phyloP scores from a whole-genome alignment of 2,329 filamentous ascomycete genomes.

The Thelonectria discophora region DNA sequence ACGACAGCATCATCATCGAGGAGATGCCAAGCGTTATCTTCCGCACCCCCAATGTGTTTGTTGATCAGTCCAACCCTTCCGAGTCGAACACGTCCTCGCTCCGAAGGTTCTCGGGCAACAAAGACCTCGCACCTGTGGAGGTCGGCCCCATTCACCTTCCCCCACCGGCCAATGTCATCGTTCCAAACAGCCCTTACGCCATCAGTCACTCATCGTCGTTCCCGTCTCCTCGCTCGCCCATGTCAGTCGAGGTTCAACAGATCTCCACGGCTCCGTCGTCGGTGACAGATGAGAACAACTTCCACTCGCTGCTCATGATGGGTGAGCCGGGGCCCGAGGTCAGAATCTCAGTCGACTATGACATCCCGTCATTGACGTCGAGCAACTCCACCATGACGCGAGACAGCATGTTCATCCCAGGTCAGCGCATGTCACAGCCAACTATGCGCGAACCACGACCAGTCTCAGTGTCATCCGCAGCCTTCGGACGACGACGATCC shows the following conservation, averaged over 20 bases:
- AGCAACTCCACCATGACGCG: slow-evolving; percentile 81
- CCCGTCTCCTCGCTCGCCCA: slow-evolving; percentile 73
- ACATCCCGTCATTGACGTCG: slow-evolving; percentile 77
- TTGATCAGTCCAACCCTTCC: slow-evolving; percentile 46
- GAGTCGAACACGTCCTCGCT: slow-evolving; percentile 58
- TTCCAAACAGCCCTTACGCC: slow-evolving; percentile 71
- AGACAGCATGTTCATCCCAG: slow-evolving; percentile 64
- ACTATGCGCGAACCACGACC: slow-evolving; percentile 65
- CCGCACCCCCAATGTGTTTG: slow-evolving; percentile 49
- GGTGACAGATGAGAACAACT: slow-evolving; percentile 73
- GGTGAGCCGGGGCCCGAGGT: slow-evolving; percentile 78
- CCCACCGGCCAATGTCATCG: slow-evolving; percentile 53
- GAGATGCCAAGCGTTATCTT: slow-evolving; percentile 54
- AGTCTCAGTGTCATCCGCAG: slow-evolving; percentile 67
- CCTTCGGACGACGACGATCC: slow-evolving; percentile 75
- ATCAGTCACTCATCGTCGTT: slow-evolving; percentile 71
- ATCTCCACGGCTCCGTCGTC: slow-evolving; percentile 81
- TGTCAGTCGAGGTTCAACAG: slow-evolving; percentile 76
- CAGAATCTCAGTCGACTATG: slow-evolving; percentile 73
- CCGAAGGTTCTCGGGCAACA: slow-evolving; percentile 50
- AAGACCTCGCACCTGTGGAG: slow-evolving; percentile 62
- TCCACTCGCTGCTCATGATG: slow-evolving; percentile 72
- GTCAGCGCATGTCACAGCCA: slow-evolving; percentile 58
- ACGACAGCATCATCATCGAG: slow-evolving; percentile 61
- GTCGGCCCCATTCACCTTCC: slow-evolving; percentile 57